Percentiles rank a stretch among this genome's conserved stretches.
Conservation (phyloP, 495 filamentous ascomycete genomes). For the Penicillium coffeae region DNA sequence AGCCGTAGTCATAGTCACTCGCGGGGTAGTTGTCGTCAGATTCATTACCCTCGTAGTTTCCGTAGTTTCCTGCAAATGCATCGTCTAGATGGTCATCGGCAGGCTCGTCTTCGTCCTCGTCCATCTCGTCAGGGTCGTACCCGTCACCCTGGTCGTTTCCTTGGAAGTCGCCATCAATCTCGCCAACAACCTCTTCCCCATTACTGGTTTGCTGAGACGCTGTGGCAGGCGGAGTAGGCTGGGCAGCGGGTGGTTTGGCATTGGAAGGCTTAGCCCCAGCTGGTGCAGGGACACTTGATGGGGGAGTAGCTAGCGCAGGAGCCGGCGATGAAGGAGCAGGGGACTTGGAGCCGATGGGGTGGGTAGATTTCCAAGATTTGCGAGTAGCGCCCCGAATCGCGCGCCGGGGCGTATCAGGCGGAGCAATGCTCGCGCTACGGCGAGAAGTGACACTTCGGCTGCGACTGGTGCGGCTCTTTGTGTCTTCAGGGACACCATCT, state of each 20-base stretch:
- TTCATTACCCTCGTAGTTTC: conserved; percentile 15
- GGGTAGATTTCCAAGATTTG: not conserved
- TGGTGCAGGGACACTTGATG: too few species aligned
- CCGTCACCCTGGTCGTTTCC: conserved; percentile 20
- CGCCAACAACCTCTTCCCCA: not conserved
- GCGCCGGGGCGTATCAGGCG: conserved; percentile 5
- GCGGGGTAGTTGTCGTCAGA: conserved; percentile 32
- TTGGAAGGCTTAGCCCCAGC: too few species aligned
- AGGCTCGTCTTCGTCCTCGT: conserved; percentile 27
- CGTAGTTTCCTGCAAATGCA: conserved; percentile 37
- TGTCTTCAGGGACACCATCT: conserved; percentile 38
- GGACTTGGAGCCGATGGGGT: not conserved
- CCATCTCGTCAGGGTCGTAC: conserved; percentile 29
- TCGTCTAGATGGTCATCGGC: conserved; percentile 37
- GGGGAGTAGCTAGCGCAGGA: too few species aligned
- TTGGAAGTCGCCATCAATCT: not conserved
- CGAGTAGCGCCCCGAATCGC: not conserved
- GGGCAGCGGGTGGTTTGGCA: not conserved
- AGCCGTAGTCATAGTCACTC: conserved; percentile 32
- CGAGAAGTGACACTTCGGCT: conserved; percentile 35
- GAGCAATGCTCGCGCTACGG: not conserved
- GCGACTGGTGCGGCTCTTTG: conserved; percentile 36
- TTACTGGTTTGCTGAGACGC: not conserved
- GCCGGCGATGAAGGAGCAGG: not conserved
- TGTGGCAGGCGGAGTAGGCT: conserved; percentile 17